Percentiles rank a stretch among this genome's conserved stretches.
phyloP scores from a whole-genome alignment of 768 basidiomycete species.

The Boletus rufocinnamomeus region DNA sequence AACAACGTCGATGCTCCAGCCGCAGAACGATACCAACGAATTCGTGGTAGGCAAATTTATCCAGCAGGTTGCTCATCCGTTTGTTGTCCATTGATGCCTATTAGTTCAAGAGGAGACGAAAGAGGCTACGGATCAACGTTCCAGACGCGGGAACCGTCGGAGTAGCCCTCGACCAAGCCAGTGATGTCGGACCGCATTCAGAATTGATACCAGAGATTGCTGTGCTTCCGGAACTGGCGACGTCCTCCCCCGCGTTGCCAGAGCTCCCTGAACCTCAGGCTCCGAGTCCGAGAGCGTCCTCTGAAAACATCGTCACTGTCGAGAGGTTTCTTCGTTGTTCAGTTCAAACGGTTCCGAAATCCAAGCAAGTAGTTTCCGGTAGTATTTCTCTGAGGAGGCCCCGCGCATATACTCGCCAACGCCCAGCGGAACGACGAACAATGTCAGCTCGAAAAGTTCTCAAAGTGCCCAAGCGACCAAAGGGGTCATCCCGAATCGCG shows the following conservation, averaged over 20 bases:
- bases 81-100: background rate
- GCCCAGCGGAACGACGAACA: background rate
- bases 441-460: background rate
- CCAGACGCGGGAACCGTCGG: constrained; percentile 1
- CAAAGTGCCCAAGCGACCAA: background rate
- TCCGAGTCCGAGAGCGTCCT: background rate
- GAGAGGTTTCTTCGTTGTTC: constrained; percentile 28
- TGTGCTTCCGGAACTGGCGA: constrained; percentile 11
- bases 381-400: background rate
- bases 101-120: constrained; percentile 32
- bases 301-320: constrained; percentile 24
- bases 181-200: background rate
- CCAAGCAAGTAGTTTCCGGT: background rate
- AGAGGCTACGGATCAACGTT: constrained; percentile 15
- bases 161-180: background rate
- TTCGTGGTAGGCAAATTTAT: constrained; percentile 25
- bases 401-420: constrained; percentile 25
- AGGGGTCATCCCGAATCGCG: constrained; percentile 8
- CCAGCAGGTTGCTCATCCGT: background rate
- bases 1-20: constrained; percentile 3
- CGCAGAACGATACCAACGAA: constrained; percentile 18
- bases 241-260: constrained; percentile 1
- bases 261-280: background rate
- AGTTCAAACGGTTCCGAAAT: background rate
- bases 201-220: constrained; percentile 23